Evolutionary conservation across 1,284 basidiomycete genomes (phyloP).

Genomic region (Termitomyces sp.): DNA sequence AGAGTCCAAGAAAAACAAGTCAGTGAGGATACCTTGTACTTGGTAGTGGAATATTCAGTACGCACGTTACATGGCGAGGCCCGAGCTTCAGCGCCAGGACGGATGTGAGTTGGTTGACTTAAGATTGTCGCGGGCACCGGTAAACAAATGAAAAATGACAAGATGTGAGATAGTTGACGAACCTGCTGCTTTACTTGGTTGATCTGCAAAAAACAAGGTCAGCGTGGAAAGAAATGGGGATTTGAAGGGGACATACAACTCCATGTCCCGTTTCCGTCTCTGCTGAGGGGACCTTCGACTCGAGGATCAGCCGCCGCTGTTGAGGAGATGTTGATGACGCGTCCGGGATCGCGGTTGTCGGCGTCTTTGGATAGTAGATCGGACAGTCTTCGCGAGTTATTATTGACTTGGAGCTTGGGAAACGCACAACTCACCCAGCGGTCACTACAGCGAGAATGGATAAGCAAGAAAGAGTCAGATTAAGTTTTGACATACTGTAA

Average conservation of each 20-base stretch:
- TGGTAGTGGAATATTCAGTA: constrained; percentile 13
- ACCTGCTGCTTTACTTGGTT: constrained; percentile 77
- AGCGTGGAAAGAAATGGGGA: not conserved
- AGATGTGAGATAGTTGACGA: constrained; percentile 4
- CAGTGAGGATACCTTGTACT: not conserved
- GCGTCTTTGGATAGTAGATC: constrained; percentile 65
- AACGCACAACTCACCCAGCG: constrained; percentile 42
- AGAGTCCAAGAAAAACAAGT: not conserved
- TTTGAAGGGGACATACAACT: constrained; percentile 55
- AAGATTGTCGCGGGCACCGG: not conserved
- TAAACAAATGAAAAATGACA: not conserved
- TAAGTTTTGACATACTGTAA: constrained; percentile 49
- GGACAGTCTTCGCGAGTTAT: constrained; percentile 39
- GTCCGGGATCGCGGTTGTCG: constrained; percentile 60
- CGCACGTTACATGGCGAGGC: constrained; percentile 59
- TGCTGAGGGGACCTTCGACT: constrained; percentile 47
- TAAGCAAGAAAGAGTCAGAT: not conserved
- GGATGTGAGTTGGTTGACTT: constrained; percentile 79
- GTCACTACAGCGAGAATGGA: constrained; percentile 45
- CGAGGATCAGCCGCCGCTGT: constrained; percentile 58
- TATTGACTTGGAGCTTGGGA: not conserved
- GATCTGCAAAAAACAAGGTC: constrained; percentile 40
- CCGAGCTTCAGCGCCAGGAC: constrained; percentile 68
- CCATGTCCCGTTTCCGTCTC: constrained; percentile 67
- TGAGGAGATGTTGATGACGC: constrained; percentile 82